These are phyloP conservation scores for Starmerella khaoyaiensis DNA, from an alignment of 805 yeast species.

Conservation along the genomic window DNA sequence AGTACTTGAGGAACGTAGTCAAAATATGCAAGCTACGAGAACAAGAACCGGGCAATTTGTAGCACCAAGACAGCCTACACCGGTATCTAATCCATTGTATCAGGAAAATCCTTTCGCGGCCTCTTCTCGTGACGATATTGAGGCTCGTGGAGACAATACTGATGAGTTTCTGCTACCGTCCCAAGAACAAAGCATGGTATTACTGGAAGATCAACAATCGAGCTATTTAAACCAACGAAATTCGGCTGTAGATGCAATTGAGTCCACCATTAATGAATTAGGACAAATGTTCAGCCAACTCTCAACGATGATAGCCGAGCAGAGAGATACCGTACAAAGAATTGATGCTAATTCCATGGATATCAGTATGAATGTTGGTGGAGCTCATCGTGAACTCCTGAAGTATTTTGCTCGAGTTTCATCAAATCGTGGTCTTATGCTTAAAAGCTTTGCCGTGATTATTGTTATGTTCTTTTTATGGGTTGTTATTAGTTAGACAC, in stretches of 20 bases:
- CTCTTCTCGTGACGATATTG: conserved; percentile 14
- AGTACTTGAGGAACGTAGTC: conserved; percentile 80
- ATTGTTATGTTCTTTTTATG: conserved; percentile 36
- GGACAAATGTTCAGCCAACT: conserved; percentile 88
- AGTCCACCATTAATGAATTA: conserved; percentile 91
- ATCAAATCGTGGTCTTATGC: conserved; percentile 82
- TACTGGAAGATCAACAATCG: conserved; percentile 71
- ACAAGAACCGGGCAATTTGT: conserved; percentile 75
- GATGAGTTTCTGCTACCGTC: conserved; percentile 59
- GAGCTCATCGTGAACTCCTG: conserved; percentile 87
- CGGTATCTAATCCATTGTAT: conserved; percentile 29
- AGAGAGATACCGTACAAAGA: conserved; percentile 89
- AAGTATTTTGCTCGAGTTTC: conserved; percentile 81
- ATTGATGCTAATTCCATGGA: conserved; percentile 94
- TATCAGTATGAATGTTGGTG: conserved; percentile 72
- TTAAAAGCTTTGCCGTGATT: conserved; percentile 77
- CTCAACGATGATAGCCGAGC: conserved; percentile 96
- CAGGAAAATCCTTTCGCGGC: conserved; percentile 22
- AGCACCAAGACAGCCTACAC: conserved; percentile 31
- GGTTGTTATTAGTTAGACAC: conserved; percentile 23
- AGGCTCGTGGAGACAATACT: conserved; percentile 29
- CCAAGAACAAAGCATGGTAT: conserved; percentile 68
- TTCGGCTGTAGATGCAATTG: conserved; percentile 89
- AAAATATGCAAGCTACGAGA: conserved; percentile 65
- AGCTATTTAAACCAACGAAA: conserved; percentile 71